A percentile compares a stretch with the other conserved stretches of the same genome.
phyloP scores from a whole-genome alignment of 306 rosid genomes.

The Senna tora region DNA sequence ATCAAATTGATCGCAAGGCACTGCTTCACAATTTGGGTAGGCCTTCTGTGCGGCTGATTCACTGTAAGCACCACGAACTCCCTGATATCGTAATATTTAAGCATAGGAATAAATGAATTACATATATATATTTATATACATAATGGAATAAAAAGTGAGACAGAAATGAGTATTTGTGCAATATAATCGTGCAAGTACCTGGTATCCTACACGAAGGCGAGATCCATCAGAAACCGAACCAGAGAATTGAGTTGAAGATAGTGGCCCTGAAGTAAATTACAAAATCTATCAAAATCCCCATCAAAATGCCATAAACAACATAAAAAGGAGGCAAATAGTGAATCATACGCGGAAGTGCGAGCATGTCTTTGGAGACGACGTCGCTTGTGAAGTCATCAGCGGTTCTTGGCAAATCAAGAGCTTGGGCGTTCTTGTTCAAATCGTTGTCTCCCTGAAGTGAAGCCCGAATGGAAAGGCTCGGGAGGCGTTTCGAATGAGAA shows the following conservation, averaged over 20 bases:
- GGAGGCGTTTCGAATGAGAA: constrained; percentile 43
- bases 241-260: constrained; percentile 59
- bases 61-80: constrained; percentile 89
- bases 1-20: constrained; percentile 94
- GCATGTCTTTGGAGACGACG: constrained; percentile 54
- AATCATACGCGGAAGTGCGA: constrained; percentile 58
- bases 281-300: constrained; percentile 5
- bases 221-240: constrained; percentile 62
- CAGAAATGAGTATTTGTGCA: background rate
- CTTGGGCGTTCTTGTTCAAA: constrained; percentile 25
- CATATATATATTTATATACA: too few relatives aligned
- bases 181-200: constrained; percentile 47
- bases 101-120: background rate
- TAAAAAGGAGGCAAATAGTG: background rate
- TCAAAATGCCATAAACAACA: background rate
- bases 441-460: constrained; percentile 39
- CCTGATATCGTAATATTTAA: constrained; percentile 56
- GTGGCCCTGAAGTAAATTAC: constrained; percentile 61
- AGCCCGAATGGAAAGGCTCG: constrained; percentile 39
- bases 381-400: constrained; percentile 40
- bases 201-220: constrained; percentile 87
- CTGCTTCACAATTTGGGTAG: constrained; percentile 92
- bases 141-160: too few relatives aligned
- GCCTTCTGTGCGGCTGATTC: constrained; percentile 94
- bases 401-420: constrained; percentile 45